These are phyloP conservation scores for Phytophthora europaea DNA, from an alignment of 352 stramenopile species.

Conservation along the genomic window DNA sequence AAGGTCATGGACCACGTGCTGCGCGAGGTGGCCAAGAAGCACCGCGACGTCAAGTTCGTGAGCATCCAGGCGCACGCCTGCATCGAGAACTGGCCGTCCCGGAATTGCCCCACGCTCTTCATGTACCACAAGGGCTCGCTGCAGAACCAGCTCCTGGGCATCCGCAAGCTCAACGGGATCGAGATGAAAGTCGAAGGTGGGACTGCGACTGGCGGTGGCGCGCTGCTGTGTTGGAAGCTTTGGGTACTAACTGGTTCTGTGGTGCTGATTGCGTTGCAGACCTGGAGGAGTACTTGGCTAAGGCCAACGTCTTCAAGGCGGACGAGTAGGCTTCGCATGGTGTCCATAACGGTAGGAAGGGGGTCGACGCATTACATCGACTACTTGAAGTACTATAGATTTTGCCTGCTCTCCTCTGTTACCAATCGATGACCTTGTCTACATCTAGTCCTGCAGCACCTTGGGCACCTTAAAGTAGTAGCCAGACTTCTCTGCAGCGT, in stretches of 20 bases:
- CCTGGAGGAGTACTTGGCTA: slow-evolving; percentile 90
- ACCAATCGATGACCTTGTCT: neutral
- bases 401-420: slow-evolving; percentile 27
- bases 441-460: slow-evolving; percentile 79
- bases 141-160: slow-evolving; percentile 90
- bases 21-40: slow-evolving; percentile 81
- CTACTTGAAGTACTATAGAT: slow-evolving; percentile 37
- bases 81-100: slow-evolving; percentile 94
- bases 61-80: slow-evolving; percentile 92
- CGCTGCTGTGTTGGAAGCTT: neutral
- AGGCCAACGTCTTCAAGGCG: slow-evolving; percentile 76
- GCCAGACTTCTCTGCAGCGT: slow-evolving; percentile 77
- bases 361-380: slow-evolving; percentile 16
- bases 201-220: neutral
- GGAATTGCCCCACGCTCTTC: slow-evolving; percentile 94
- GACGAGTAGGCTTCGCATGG: neutral
- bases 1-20: slow-evolving; percentile 93
- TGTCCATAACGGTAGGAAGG: neutral
- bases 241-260: slow-evolving; percentile 13
- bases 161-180: slow-evolving; percentile 89
- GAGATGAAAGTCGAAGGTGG: slow-evolving; percentile 89
- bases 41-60: slow-evolving; percentile 95
- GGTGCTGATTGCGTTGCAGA: slow-evolving; percentile 44
- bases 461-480: slow-evolving; percentile 92
- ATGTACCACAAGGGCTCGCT: slow-evolving; percentile 93